A percentile compares a stretch with the other conserved stretches of the same genome.
These are phyloP conservation scores for Carpinus viminea DNA, from an alignment of 306 rosid species.

Conservation along the genomic window DNA sequence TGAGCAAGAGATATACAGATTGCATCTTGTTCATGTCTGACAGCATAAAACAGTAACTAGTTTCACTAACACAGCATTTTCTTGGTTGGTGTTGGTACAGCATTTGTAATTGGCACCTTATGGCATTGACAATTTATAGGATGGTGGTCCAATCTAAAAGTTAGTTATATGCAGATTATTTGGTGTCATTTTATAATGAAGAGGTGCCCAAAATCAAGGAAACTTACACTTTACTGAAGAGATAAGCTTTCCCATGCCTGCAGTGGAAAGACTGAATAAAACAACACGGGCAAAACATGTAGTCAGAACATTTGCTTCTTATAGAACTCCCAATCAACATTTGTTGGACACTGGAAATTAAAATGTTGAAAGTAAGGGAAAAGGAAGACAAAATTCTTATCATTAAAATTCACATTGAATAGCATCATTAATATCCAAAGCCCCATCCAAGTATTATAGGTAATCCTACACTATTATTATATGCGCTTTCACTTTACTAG, in stretches of 20 bases:
- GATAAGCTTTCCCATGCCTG: conserved; percentile 93
- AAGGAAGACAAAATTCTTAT: not conserved
- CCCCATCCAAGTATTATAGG: not conserved
- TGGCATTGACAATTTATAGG: conserved; percentile 15
- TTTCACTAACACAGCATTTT: not conserved
- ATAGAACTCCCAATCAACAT: conserved; percentile 18
- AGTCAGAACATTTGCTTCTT: conserved; percentile 36
- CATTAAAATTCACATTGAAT: conserved; percentile 1
- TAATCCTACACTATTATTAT: conserved; percentile 17
- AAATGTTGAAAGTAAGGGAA: not conserved
- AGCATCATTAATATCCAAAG: not conserved
- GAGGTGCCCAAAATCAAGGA: not conserved
- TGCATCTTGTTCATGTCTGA: not conserved
- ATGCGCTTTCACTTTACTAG: not conserved
- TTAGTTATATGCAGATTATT: conserved; percentile 2
- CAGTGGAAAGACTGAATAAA: conserved; percentile 68
- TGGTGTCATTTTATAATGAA: not conserved
- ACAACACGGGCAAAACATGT: conserved; percentile 37
- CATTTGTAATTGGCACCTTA: conserved; percentile 5
- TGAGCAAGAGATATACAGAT: conserved; percentile 11
- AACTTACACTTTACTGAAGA: conserved; percentile 78
- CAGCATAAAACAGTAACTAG: not conserved
- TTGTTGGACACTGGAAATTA: conserved; percentile 21
- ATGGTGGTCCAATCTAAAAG: conserved; percentile 12
- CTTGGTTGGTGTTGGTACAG: not conserved